phyloP scores from a whole-genome alignment of 1,284 basidiomycete genomes.

The Leccinum angustisporum region DNA sequence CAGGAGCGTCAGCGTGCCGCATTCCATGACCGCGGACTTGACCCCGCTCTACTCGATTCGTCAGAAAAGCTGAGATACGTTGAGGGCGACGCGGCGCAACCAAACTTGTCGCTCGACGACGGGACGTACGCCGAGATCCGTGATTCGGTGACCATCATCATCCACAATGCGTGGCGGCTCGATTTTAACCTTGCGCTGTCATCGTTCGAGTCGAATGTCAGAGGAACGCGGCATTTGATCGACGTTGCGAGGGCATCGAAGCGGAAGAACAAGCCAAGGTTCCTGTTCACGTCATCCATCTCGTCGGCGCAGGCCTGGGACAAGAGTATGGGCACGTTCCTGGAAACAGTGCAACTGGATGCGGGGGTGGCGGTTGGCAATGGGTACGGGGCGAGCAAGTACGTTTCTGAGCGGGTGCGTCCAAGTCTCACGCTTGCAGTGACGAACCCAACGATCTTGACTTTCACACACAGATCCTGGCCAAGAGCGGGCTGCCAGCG shows the following conservation, averaged over 20 bases:
- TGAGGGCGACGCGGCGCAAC: slow-evolving; percentile 27
- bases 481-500: slow-evolving; percentile 17
- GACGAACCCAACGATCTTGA: too few relatives aligned
- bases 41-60: slow-evolving; percentile 27
- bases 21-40: slow-evolving; percentile 35
- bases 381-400: slow-evolving; percentile 29
- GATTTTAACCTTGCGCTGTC: slow-evolving; percentile 38
- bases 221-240: slow-evolving; percentile 30
- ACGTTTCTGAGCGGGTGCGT: slow-evolving; percentile 28
- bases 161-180: slow-evolving; percentile 14
- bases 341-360: slow-evolving; percentile 24
- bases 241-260: slow-evolving; percentile 35
- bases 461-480: slow-evolving; percentile 15
- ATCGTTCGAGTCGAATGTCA: slow-evolving; percentile 36
- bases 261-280: slow-evolving; percentile 16
- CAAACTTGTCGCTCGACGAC: slow-evolving; percentile 29
- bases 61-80: slow-evolving; percentile 32
- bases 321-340: slow-evolving; percentile 12
- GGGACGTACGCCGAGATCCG: slow-evolving; percentile 25
- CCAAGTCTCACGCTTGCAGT: not conserved
- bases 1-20: slow-evolving; percentile 26
- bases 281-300: slow-evolving; percentile 36
- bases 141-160: slow-evolving; percentile 26
- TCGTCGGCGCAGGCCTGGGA: slow-evolving; percentile 26
- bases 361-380: slow-evolving; percentile 14